Evolutionary conservation across 352 stramenopile species (phyloP).

Genomic region (Pythium pyrilobum): DNA sequence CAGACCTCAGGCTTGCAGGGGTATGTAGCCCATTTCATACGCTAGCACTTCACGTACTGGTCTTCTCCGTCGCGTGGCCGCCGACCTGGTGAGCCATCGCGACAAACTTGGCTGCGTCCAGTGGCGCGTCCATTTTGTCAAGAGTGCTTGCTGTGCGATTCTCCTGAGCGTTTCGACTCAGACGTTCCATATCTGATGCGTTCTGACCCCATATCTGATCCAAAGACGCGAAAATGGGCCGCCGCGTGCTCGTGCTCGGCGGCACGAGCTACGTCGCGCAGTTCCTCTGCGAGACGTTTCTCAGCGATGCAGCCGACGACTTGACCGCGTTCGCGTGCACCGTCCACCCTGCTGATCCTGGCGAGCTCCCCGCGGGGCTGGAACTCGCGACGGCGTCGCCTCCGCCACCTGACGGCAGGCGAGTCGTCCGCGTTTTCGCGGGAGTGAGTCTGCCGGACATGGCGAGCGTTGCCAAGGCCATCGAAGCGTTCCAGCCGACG

Average conservation of each 20-base stretch:
- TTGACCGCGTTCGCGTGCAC: conserved; percentile 32
- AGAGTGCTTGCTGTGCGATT: no score
- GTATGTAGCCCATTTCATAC: background rate
- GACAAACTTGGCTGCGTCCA: conserved; percentile 25
- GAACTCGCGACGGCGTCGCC: conserved; percentile 4
- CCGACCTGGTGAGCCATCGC: conserved; percentile 75
- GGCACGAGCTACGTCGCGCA: conserved; percentile 65
- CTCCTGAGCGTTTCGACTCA: background rate
- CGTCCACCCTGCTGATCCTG: conserved; percentile 13
- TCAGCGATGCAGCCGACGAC: background rate
- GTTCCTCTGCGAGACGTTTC: conserved; percentile 40
- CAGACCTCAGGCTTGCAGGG: background rate
- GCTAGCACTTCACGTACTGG: conserved; percentile 28
- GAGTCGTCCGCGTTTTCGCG: conserved; percentile 38
- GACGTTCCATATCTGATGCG: conserved; percentile 2
- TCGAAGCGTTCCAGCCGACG: conserved; percentile 32
- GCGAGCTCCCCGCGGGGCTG: conserved; percentile 26
- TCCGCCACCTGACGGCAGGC: background rate
- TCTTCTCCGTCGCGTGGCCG: conserved; percentile 67
- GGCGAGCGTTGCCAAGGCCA: conserved; percentile 23
- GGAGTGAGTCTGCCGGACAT: conserved; percentile 32
- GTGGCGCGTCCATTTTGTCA: conserved; percentile 9
- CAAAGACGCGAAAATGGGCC: conserved; percentile 1
- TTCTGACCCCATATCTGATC: conserved; percentile 11
- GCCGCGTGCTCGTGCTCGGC: conserved; percentile 47